phyloP scores from a whole-genome alignment of 805 yeast genomes.

The Pichia nanzhaoensis region DNA sequence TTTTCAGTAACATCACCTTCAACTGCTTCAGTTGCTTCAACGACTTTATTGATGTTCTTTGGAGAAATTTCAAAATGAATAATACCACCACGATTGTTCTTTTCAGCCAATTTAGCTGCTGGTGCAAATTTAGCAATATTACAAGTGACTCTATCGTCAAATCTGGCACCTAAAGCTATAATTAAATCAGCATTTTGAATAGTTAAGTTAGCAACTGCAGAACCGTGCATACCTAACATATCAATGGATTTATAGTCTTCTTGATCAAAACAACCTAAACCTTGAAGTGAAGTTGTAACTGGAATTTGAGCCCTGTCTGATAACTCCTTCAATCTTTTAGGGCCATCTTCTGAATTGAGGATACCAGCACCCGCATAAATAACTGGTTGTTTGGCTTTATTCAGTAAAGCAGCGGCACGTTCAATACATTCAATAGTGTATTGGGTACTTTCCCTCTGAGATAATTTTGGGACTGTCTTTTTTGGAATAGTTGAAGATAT shows the following conservation, averaged over 20 bases:
- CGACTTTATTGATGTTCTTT: constrained; percentile 96
- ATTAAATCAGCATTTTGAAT: constrained; percentile 91
- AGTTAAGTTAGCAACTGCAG: constrained; percentile 90
- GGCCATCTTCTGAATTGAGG: constrained; percentile 73
- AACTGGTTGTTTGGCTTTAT: constrained; percentile 80
- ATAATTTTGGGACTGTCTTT: constrained; percentile 60
- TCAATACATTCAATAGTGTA: constrained; percentile 67
- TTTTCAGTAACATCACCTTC: constrained; percentile 92
- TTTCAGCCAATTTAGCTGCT: constrained; percentile 82
- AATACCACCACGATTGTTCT: constrained; percentile 88
- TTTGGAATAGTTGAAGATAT: constrained; percentile 70
- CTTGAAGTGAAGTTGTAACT: constrained; percentile 93
- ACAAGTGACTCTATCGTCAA: constrained; percentile 97
- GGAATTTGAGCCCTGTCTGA: constrained; percentile 91
- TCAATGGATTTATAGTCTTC: constrained; percentile 83
- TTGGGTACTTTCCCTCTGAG: constrained; percentile 63
- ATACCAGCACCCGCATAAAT: constrained; percentile 92
- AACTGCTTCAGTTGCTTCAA: constrained; percentile 90
- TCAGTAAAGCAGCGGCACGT: constrained; percentile 72
- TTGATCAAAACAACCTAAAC: constrained; percentile 92
- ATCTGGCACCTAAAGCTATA: constrained; percentile 93
- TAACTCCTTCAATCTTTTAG: constrained; percentile 68
- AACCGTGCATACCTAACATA: constrained; percentile 98
- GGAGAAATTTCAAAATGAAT: constrained; percentile 94
- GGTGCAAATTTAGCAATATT: constrained; percentile 87